Evolutionary conservation across 495 filamentous ascomycete species (phyloP).

Genomic region (Neurospora discreta): DNA sequence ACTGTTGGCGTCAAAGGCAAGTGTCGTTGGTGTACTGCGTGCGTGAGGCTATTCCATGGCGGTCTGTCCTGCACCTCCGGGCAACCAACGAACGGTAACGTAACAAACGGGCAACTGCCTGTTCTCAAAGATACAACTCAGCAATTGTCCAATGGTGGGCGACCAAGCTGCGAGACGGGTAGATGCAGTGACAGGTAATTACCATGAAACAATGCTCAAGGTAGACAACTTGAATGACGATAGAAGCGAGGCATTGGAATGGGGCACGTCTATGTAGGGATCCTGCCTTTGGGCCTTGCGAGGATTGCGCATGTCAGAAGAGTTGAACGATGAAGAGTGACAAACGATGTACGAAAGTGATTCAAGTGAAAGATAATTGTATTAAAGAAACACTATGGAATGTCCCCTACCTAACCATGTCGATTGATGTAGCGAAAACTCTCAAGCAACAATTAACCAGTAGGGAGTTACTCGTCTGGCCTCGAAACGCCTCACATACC

Average conservation of each 20-base stretch:
- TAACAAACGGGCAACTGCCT: not conserved
- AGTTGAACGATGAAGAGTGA: not conserved
- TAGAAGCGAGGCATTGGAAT: not conserved
- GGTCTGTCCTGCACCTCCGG: not conserved
- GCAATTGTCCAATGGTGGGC: not conserved
- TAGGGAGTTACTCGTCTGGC: not conserved
- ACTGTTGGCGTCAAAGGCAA: not conserved
- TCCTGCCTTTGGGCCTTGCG: not conserved
- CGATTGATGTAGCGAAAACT: not conserved
- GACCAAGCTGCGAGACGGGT: not conserved
- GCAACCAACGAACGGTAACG: not conserved
- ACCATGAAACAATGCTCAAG: not conserved
- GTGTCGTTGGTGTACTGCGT: not conserved
- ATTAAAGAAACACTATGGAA: not conserved
- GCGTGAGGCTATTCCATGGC: not conserved
- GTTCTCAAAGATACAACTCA: not conserved
- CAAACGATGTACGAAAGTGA: not conserved
- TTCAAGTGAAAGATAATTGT: not conserved
- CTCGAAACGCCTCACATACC: not conserved
- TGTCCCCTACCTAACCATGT: not conserved
- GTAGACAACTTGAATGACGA: not conserved
- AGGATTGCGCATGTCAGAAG: not conserved
- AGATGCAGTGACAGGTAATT: not conserved
- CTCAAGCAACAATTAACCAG: constrained; percentile 1
- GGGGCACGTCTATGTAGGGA: not conserved